Evolutionary conservation across 2,329 filamentous ascomycete genomes (phyloP), one percentile per base, ranked within the genome.

Genomic region (Paecilomyces sp.): DNA sequence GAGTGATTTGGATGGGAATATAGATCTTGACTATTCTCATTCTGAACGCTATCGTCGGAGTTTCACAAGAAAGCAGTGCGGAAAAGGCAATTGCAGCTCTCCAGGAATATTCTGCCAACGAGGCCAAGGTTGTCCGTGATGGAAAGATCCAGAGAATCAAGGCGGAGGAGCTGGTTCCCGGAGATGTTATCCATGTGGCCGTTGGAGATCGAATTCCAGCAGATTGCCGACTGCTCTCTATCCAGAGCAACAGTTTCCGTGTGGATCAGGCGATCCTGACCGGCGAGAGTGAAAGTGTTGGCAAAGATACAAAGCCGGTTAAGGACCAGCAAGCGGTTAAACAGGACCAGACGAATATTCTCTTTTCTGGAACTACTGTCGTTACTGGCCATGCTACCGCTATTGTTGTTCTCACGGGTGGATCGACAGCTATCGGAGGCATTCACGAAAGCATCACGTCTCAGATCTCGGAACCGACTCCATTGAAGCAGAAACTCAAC

Each of bases 371-470:
- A 69, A 99, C 95, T 5, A 97, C 94, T 2, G 92, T 99, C 18
- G 93, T 97, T 22, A 96, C 90, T 64, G 94, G 94, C 63, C 91
- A 93, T 74, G 95, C 94, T 56, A 92, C 86, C 68, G 94, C 94
- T 52, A 80, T 97, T 57, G 94, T 99, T 28, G 92, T 92, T 63
- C 77, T 96, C 71, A 99, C 94, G 18, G 94, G 94, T 65, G 84
- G 87, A 55, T 90, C 86, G 70, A 99, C 94, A 28, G 94, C 94
- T 41, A 99, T 99, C 77, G 94, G 94, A 68, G 94, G 97, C 74
- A 99, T 99, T 65, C 94, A 99, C 74, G 94, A 97, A 78, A 97
- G 92, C 80, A 99, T 99, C 72, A 92, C 92, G 6, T 89, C 93
- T 41, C 95, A 99, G 76, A 99, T 99, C 70, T 97, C 93, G 24